Percentiles rank a stretch among this genome's conserved stretches.
These are phyloP conservation scores for Magnolia kwangsiensis DNA, from an alignment of 164 flowering plant genomes.

Conservation along the genomic window DNA sequence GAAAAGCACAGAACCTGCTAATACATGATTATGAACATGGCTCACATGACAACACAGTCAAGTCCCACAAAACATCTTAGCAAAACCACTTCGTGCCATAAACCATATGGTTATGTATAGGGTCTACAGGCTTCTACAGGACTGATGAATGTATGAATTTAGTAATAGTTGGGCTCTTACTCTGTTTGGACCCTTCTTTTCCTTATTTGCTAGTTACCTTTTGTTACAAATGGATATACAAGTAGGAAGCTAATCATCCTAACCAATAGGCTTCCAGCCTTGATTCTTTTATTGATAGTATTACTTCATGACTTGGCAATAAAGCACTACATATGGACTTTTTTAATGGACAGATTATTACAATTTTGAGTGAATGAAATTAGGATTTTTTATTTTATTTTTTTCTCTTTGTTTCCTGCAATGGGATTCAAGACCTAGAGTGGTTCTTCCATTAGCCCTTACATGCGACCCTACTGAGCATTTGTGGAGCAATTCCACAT, in stretches of 20 bases:
- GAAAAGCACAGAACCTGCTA: too few relatives aligned
- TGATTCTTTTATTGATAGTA: background rate
- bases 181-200: background rate
- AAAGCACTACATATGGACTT: too few relatives aligned
- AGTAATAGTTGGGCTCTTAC: background rate
- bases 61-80: too few relatives aligned
- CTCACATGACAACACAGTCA: too few relatives aligned
- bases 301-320: background rate
- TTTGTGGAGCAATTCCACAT: background rate
- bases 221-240: too few relatives aligned
- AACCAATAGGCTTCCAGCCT: background rate
- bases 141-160: background rate
- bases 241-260: background rate
- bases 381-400: too few relatives aligned
- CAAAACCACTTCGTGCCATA: too few relatives aligned
- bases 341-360: background rate
- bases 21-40: too few relatives aligned
- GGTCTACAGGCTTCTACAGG: background rate
- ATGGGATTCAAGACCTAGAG: too few relatives aligned
- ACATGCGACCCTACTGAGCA: background rate
- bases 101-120: background rate
- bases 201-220: background rate
- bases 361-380: background rate
- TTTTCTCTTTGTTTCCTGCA: too few relatives aligned
- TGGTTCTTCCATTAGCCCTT: background rate